phyloP scores from a whole-genome alignment of 2,329 filamentous ascomycete genomes.

The Hymenoscyphus infarciens region DNA sequence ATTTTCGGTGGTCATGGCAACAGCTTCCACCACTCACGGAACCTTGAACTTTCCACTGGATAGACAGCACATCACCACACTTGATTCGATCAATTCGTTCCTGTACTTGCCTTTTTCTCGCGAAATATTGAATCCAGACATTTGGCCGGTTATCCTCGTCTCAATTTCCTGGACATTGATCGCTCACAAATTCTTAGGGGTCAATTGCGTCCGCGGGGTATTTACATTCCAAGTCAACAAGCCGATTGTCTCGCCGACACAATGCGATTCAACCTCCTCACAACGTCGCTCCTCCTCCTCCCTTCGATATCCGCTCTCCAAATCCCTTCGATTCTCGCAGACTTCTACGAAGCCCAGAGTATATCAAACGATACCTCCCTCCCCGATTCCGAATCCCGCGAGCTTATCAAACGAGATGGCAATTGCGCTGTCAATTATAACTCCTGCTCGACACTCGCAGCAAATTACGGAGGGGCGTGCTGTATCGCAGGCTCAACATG shows the following conservation, averaged over 20 bases:
- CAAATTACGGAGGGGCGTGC: slow-evolving; percentile 32
- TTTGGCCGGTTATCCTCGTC: not conserved
- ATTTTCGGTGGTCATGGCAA: not conserved
- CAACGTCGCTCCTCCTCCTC: slow-evolving; percentile 21
- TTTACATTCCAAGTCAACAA: slow-evolving; percentile 16
- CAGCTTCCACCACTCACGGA: not conserved
- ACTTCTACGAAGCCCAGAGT: slow-evolving; percentile 24
- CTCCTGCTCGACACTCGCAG: slow-evolving; percentile 32
- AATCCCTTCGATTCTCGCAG: slow-evolving; percentile 28
- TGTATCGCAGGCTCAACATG: slow-evolving; percentile 32
- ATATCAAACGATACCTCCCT: slow-evolving; percentile 26
- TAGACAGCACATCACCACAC: not conserved
- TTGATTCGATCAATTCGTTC: slow-evolving; percentile 5
- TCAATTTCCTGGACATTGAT: not conserved
- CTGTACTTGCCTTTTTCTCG: not conserved
- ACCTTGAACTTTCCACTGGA: not conserved
- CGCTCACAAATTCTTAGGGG: not conserved
- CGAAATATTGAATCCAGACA: not conserved
- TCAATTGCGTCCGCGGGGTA: slow-evolving; percentile 2
- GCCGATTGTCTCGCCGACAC: slow-evolving; percentile 10
- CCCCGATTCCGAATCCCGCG: slow-evolving; percentile 14
- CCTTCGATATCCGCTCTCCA: slow-evolving; percentile 24
- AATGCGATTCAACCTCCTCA: slow-evolving; percentile 21
- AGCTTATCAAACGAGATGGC: slow-evolving; percentile 31
- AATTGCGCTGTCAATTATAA: slow-evolving; percentile 34